These are phyloP conservation scores for Lyophyllum atratum DNA, from an alignment of 768 basidiomycete genomes.

Conservation along the genomic window DNA sequence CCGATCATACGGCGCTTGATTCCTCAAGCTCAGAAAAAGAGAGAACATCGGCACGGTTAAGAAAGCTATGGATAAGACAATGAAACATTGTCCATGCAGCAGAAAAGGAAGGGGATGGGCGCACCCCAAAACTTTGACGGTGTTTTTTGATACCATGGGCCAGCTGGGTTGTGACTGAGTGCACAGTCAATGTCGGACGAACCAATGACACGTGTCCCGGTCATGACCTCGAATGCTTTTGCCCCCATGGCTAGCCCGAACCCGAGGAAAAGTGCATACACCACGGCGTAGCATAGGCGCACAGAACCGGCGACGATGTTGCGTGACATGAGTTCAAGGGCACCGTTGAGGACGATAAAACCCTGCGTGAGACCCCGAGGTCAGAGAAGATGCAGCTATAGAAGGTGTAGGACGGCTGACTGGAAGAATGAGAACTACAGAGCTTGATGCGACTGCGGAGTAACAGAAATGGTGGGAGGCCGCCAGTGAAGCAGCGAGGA, in stretches of 20 bases:
- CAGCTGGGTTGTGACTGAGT: slow-evolving; percentile 52
- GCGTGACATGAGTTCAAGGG: slow-evolving; percentile 77
- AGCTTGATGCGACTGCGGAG: slow-evolving; percentile 74
- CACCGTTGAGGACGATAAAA: slow-evolving; percentile 70
- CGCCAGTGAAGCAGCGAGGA: slow-evolving; percentile 74
- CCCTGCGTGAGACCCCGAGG: slow-evolving; percentile 33
- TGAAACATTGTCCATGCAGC: neutral
- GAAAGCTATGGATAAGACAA: slow-evolving; percentile 47
- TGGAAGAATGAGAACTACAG: slow-evolving; percentile 80
- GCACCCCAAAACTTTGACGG: slow-evolving; percentile 74
- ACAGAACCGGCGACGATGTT: slow-evolving; percentile 87
- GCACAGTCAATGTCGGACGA: slow-evolving; percentile 64
- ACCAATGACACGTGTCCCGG: slow-evolving; percentile 44
- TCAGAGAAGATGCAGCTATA: neutral
- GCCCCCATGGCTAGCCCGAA: slow-evolving; percentile 85
- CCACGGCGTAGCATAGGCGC: slow-evolving; percentile 74
- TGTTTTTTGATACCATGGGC: slow-evolving; percentile 75
- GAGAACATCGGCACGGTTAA: slow-evolving; percentile 73
- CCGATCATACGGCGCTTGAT: slow-evolving; percentile 58
- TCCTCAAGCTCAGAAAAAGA: slow-evolving; percentile 63
- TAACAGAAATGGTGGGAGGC: slow-evolving; percentile 75
- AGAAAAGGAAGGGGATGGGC: slow-evolving; percentile 20
- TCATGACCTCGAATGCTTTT: slow-evolving; percentile 62
- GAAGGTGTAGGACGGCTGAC: slow-evolving; percentile 34
- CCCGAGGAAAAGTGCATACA: slow-evolving; percentile 77